Evolutionary conservation across 2,329 filamentous ascomycete genomes (phyloP), one percentile per base, ranked within the genome.

Genomic region (Gnomoniopsis sp.): DNA sequence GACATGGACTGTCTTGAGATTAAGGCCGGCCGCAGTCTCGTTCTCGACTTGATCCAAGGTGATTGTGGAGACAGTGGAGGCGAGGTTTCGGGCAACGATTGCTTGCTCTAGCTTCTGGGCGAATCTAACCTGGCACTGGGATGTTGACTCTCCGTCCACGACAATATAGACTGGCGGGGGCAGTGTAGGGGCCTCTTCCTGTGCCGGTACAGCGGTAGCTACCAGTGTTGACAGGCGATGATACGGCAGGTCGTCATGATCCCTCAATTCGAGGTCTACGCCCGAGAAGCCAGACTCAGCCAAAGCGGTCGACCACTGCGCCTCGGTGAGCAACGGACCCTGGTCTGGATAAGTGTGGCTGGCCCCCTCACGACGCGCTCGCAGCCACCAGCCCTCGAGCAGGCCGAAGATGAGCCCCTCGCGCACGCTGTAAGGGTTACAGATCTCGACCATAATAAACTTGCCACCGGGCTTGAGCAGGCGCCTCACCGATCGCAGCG

Each of bases 391-490:
- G 19, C 52, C 43, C 19, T 23, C 22, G 17, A 41, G 52, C 23
- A 14, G 19, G 23, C 26, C 26, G 23, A 36, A 43, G 6, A 81
- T 21, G n/a, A 34, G 21, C 7, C 26, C 14, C 4, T 17, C n/a
- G 15, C 53, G 41, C 15, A 49, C 3, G 2, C 4, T 17, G n/a
- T 23, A 15, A 2, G 15, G 11, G 43, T 41, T 36, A 4, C 66
- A 69, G 53, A 69, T 53, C 59, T 71, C 70, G 12, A 65, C 65
- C 7, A 66, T 60, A 17, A 70, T 65, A 1, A 72, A 66, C 48
- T 67, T 65, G n/a, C 70, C 70, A 19, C 70, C 70, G 15, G 70
- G 70, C 51, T 65, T 67, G 1, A 72, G 59, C 0, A 72, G 63
- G 33, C 62, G 62, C n/a, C 62, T 62, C n/a, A 63, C 64, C 36